These are phyloP conservation scores for Phytophthora pini DNA, from an alignment of 352 stramenopile species.

Conservation along the genomic window DNA sequence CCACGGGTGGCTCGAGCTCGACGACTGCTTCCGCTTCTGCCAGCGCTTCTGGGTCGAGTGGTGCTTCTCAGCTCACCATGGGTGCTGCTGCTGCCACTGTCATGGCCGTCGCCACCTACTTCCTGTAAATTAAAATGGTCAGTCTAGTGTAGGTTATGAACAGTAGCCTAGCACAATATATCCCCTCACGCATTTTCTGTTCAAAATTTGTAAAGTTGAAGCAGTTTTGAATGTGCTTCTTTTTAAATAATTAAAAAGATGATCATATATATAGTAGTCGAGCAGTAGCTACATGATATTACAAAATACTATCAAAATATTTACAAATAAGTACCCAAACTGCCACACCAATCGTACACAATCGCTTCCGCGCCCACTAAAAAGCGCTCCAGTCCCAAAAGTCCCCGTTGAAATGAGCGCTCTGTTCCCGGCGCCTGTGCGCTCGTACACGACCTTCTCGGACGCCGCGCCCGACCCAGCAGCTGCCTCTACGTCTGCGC, in stretches of 20 bases:
- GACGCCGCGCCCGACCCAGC: conserved; percentile 45
- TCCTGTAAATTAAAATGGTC: conserved; percentile 20
- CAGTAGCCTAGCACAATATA: too few species aligned
- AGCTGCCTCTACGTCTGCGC: conserved; percentile 5
- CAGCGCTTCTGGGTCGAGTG: conserved; percentile 21
- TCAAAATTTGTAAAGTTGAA: too few species aligned
- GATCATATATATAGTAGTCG: too few species aligned
- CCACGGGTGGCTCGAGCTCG: conserved; percentile 6
- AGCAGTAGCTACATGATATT: too few species aligned
- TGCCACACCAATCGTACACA: conserved; percentile 5
- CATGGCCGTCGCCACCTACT: conserved; percentile 21
- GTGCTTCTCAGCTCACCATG: conserved; percentile 27
- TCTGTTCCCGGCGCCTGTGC: conserved; percentile 78
- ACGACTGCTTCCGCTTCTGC: conserved; percentile 10
- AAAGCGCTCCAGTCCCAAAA: background rate
- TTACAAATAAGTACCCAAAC: too few species aligned
- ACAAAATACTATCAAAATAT: too few species aligned
- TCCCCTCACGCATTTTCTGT: too few species aligned
- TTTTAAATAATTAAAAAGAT: too few species aligned
- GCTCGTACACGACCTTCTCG: conserved; percentile 67
- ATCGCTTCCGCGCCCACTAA: background rate
- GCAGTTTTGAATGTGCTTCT: too few species aligned
- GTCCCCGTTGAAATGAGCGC: conserved; percentile 55
- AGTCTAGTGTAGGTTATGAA: too few species aligned
- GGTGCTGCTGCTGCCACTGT: conserved; percentile 12